Conservation (phyloP, 805 yeast genomes). For the Priceomyces melissophilus region DNA sequence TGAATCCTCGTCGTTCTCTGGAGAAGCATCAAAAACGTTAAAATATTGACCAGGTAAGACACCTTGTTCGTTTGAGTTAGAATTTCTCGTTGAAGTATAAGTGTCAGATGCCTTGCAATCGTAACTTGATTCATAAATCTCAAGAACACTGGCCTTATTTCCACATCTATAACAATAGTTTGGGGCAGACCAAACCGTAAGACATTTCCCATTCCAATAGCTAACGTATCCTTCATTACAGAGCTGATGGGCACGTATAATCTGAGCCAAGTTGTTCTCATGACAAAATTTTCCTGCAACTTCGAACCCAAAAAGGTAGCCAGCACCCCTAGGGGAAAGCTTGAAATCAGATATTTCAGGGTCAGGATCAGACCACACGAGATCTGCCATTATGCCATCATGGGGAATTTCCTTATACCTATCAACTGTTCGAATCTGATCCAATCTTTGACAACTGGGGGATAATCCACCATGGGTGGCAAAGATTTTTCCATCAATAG, state of each 20-base stretch:
- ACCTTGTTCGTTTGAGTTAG: slow-evolving; percentile 12
- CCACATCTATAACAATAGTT: slow-evolving; percentile 97
- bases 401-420: slow-evolving; percentile 95
- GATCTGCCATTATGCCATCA: slow-evolving; percentile 99
- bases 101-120: slow-evolving; percentile 13
- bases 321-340: slow-evolving; percentile 94
- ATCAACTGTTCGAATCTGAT: slow-evolving; percentile 87
- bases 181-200: slow-evolving; percentile 99
- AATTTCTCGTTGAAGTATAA: slow-evolving; percentile 1
- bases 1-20: slow-evolving; percentile 74
- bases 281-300: slow-evolving; percentile 84
- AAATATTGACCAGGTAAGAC: slow-evolving; percentile 59
- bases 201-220: slow-evolving; percentile 83
- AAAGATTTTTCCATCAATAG: slow-evolving; percentile 84
- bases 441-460: slow-evolving; percentile 91
- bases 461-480: slow-evolving; percentile 97
- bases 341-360: slow-evolving; percentile 75
- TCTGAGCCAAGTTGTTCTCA: slow-evolving; percentile 73
- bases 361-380: slow-evolving; percentile 99
- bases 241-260: slow-evolving; percentile 91
- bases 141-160: slow-evolving; percentile 94
- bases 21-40: slow-evolving; percentile 96
- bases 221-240: slow-evolving; percentile 96
- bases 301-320: slow-evolving; percentile 90
- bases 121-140: slow-evolving; percentile 56